A percentile compares a stretch with the other conserved stretches of the same genome.
phyloP scores from a whole-genome alignment of 352 stramenopile genomes.

The Pythium pyrilobum region DNA sequence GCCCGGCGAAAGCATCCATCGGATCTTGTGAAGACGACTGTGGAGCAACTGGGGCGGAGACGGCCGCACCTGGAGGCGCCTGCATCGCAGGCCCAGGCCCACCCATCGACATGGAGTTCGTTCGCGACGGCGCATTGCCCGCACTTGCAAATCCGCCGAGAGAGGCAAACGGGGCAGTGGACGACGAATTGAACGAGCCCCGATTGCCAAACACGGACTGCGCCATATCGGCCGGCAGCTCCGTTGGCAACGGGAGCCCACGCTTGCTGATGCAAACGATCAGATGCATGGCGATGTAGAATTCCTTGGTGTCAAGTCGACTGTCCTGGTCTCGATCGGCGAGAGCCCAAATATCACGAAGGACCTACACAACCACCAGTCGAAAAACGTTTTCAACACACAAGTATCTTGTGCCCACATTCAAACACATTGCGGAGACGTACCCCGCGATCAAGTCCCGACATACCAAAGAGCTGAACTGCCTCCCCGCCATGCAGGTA shows the following conservation, averaged over 20 bases:
- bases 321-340: constrained; percentile 89
- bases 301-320: constrained; percentile 89
- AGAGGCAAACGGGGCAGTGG: neutral
- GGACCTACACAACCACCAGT: constrained; percentile 21
- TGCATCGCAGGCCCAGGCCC: no score
- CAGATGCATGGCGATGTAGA: constrained; percentile 95
- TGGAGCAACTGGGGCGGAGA: no score
- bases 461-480: constrained; percentile 92
- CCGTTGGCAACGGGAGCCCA: constrained; percentile 60
- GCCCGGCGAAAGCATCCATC: constrained; percentile 54
- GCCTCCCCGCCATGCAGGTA: constrained; percentile 88
- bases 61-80: no score
- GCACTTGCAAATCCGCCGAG: neutral
- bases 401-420: no score
- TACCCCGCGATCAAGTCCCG: constrained; percentile 86
- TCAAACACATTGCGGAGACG: constrained; percentile 7
- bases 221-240: constrained; percentile 62
- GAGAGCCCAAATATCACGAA: constrained; percentile 91
- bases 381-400: no score
- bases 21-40: no score
- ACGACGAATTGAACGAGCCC: constrained; percentile 9
- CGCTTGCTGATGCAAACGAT: constrained; percentile 94
- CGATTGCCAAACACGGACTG: constrained; percentile 54
- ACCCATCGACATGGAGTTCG: constrained; percentile 12
- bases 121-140: neutral